Evolutionary conservation across 345 rosid species (phyloP), one percentile per base, ranked within the genome.

Genomic region (Trapa incisa): DNA sequence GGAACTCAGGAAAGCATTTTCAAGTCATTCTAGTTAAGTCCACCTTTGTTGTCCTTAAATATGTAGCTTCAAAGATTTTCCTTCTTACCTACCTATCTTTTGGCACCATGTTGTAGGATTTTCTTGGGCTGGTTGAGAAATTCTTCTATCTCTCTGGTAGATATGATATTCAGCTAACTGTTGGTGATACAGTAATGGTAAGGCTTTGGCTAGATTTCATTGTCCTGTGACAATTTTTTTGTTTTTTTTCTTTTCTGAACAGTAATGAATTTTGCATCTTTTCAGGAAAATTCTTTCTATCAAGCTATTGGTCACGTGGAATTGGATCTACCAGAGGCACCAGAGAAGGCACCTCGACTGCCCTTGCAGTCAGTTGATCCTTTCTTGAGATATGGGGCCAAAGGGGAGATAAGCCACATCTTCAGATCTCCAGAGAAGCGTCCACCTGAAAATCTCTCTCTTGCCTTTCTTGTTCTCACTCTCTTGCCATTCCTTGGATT

Each of bases 121-220:
- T 95, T 76, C 94, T 95, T 33, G 88, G 96, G 65, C 76, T 89
- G 76, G 96, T 95, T 63, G 99, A 95, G 78, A 91, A 89, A 81
- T 84, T 95, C 62, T 95, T 77, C 82, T 95, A 95, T 73, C 88
- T 91, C 36, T 95, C 98, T 6, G 96, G 98, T 67, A 84, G 71
- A 83, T 95, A 91, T 62, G 87, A 89, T 71, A 80, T 91, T 64
- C 92, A 95, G 81, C 89, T 95, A n/a, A 74, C 83, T 53, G 78
- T 91, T 67, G 99, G 99, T 64, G 99, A 95, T 78, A 85, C 85
- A 68, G 94, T 80, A 35, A 95, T 95, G 99, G 99, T 91, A 80
- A 75, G 84, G 84, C 68, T 10, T 41, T 62, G 10, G 39, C 37
- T 65, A n/a, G 33, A 50, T 45, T 32, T 16, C 38, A 58, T 11